phyloP scores from a whole-genome alignment of 2,329 filamentous ascomycete genomes.

The Drechslerella coelobrocha region DNA sequence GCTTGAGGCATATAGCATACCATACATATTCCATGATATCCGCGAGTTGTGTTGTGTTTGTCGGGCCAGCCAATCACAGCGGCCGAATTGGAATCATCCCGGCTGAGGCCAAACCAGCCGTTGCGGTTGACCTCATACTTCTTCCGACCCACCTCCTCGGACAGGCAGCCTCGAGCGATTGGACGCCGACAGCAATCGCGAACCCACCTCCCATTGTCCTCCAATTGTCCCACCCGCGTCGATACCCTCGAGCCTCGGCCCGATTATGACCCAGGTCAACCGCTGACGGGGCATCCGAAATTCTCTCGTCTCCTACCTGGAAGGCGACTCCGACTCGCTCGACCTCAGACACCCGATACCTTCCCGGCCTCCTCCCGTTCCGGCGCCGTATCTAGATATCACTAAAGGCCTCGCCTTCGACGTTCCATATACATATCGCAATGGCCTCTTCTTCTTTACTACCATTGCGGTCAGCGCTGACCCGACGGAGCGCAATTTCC shows the following conservation, averaged over 20 bases:
- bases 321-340: background rate
- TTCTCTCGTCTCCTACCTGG: background rate
- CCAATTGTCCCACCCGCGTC: slow-evolving; percentile 14
- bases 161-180: slow-evolving; percentile 26
- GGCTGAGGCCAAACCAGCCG: slow-evolving; percentile 26
- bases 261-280: background rate
- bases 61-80: slow-evolving; percentile 32
- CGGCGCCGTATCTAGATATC: too few species aligned
- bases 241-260: background rate
- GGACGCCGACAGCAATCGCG: slow-evolving; percentile 18
- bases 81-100: slow-evolving; percentile 46
- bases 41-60: slow-evolving; percentile 43
- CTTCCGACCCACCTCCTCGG: slow-evolving; percentile 39
- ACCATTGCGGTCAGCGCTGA: slow-evolving; percentile 59
- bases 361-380: background rate
- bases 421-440: slow-evolving; percentile 49
- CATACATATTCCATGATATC: too few species aligned
- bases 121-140: slow-evolving; percentile 50
- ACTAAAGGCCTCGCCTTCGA: background rate
- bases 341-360: background rate
- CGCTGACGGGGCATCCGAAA: background rate
- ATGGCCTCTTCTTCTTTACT: slow-evolving; percentile 62
- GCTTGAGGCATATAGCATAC: too few species aligned
- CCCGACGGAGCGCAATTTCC: slow-evolving; percentile 55
- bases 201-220: slow-evolving; percentile 13